phyloP scores from a whole-genome alignment of 2,329 filamentous ascomycete species.

The Fusarium nisikadoi region DNA sequence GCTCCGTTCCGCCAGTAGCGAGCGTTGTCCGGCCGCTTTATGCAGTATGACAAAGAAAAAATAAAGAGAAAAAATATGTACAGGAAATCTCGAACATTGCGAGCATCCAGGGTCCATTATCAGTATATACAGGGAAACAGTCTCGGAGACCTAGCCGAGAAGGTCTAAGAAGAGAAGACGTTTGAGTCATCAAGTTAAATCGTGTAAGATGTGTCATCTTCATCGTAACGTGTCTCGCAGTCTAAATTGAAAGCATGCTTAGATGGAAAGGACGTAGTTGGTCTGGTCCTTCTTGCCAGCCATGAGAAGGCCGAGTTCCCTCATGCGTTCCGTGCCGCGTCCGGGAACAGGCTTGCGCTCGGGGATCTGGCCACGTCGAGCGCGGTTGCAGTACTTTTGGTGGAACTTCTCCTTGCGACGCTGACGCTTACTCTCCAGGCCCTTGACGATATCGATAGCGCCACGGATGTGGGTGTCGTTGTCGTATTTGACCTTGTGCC shows the following conservation, averaged over 20 bases:
- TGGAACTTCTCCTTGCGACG: constrained; percentile 92
- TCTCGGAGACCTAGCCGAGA: constrained; percentile 29
- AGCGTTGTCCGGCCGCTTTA: constrained; percentile 43
- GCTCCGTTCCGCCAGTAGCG: constrained; percentile 33
- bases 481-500: constrained; percentile 49
- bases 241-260: constrained; percentile 41
- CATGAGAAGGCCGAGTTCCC: constrained; percentile 82
- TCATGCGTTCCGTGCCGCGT: constrained; percentile 91
- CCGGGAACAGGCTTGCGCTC: constrained; percentile 79
- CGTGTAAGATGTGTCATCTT: constrained; percentile 33
- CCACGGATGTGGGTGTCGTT: constrained; percentile 78
- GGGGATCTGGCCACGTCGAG: constrained; percentile 72
- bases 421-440: constrained; percentile 92
- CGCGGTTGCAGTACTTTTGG: constrained; percentile 88
- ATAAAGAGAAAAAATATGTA: constrained; percentile 34
- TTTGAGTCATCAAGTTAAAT: constrained; percentile 34
- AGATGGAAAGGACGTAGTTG: constrained; percentile 82
- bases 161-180: constrained; percentile 19
- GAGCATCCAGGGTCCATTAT: constrained; percentile 13
- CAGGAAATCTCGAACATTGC: constrained; percentile 22
- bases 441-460: constrained; percentile 98
- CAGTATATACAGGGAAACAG: constrained; percentile 38
- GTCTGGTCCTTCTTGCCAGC: constrained; percentile 80
- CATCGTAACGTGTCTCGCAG: constrained; percentile 28
- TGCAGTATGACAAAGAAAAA: constrained; percentile 36